Evolutionary conservation across 495 filamentous ascomycete species (phyloP).

Genomic region (Paragyromitra xinjiangensis): DNA sequence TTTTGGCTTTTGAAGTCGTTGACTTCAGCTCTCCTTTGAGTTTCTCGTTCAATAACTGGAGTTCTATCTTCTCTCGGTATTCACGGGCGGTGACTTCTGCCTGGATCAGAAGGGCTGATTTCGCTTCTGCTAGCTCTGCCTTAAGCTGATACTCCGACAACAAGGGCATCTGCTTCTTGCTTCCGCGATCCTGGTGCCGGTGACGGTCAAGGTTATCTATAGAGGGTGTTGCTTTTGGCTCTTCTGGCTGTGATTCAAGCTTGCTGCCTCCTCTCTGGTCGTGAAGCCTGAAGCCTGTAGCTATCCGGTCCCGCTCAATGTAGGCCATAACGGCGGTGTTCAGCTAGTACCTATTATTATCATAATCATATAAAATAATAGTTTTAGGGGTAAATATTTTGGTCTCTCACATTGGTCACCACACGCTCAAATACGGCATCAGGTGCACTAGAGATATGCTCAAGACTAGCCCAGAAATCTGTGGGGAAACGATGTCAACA

Average conservation of each 20-base stretch:
- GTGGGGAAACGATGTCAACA: neutral
- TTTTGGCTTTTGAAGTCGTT: neutral
- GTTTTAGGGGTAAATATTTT: neutral
- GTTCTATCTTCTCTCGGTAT: neutral
- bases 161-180: neutral
- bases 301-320: neutral
- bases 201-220: neutral
- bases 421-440: constrained; percentile 2
- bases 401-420: neutral
- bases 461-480: constrained; percentile 3
- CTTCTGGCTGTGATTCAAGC: neutral
- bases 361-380: neutral
- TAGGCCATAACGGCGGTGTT: neutral
- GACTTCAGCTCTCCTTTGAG: neutral
- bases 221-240: neutral
- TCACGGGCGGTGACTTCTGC: neutral
- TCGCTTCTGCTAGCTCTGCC: neutral
- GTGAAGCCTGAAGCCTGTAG: neutral
- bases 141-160: neutral
- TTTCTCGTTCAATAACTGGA: neutral
- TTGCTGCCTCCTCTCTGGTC: neutral
- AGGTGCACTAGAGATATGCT: neutral
- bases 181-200: neutral
- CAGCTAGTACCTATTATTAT: neutral
- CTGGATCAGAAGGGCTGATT: neutral